phyloP scores from a whole-genome alignment of 192 early-diverging fungal species.

The Mortierella alpina region DNA sequence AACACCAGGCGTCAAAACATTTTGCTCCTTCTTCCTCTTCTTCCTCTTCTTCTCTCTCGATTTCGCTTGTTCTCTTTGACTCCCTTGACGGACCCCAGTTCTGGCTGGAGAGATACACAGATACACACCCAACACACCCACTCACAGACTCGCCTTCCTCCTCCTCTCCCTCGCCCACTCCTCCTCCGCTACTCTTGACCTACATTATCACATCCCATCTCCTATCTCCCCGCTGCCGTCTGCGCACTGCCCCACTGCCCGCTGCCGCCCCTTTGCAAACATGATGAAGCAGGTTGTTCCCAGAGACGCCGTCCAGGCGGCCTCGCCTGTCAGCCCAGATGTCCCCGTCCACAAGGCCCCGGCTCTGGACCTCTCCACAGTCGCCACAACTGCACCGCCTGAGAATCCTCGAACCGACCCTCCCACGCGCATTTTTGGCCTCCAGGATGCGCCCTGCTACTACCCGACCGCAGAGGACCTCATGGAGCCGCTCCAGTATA shows the following conservation, averaged over 20 bases:
- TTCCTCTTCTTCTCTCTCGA: constrained; percentile 5
- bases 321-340: constrained; percentile 6
- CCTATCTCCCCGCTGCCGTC: not conserved
- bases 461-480: constrained; percentile 88
- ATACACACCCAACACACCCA: not conserved
- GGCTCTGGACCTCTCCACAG: constrained; percentile 37
- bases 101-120: too few species aligned
- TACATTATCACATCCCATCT: too few species aligned
- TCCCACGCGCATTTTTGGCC: constrained; percentile 71
- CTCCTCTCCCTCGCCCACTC: not conserved
- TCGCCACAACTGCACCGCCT: constrained; percentile 36
- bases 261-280: not conserved
- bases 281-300: constrained; percentile 41
- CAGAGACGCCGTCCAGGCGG: constrained; percentile 9
- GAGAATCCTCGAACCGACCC: constrained; percentile 31
- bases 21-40: constrained; percentile 3
- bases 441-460: constrained; percentile 81
- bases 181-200: not conserved
- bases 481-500: constrained; percentile 84
- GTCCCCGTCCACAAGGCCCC: constrained; percentile 26
- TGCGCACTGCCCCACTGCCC: not conserved
- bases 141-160: not conserved
- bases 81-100: too few species aligned
- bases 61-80: not conserved
- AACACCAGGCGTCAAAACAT: not conserved